These are phyloP conservation scores for Tuber melanosporum DNA, from an alignment of 495 filamentous ascomycete genomes.

Conservation along the genomic window DNA sequence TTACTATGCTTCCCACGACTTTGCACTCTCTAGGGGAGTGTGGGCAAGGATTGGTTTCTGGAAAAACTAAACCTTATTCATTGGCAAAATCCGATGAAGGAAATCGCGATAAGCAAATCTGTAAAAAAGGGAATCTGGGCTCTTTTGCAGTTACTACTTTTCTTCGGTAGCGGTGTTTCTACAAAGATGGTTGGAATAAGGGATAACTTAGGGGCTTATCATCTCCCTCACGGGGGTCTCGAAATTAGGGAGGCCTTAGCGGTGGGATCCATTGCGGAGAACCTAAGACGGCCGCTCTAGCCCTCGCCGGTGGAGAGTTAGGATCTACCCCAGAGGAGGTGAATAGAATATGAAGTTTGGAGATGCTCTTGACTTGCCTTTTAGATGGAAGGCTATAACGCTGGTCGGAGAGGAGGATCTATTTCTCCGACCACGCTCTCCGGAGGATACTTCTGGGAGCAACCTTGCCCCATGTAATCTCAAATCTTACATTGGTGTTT, in stretches of 20 bases:
- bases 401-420: conserved; percentile 59
- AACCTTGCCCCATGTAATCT: conserved; percentile 6
- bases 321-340: background rate
- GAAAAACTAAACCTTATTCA: background rate
- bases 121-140: background rate
- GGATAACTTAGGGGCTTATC: conserved; percentile 23
- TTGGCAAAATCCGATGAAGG: background rate
- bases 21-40: background rate
- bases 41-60: background rate
- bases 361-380: background rate
- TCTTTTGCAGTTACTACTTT: background rate
- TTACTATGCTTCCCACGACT: background rate
- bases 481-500: background rate
- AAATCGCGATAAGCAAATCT: background rate
- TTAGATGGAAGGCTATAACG: conserved; percentile 11
- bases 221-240: conserved; percentile 15
- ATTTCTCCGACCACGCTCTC: conserved; percentile 55
- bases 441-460: conserved; percentile 12
- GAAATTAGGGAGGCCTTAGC: conserved; percentile 22
- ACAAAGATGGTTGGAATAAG: conserved; percentile 3
- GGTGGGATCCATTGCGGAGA: conserved; percentile 16
- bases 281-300: conserved; percentile 10
- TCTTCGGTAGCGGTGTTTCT: background rate
- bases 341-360: background rate
- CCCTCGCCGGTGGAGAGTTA: conserved; percentile 14